Base-by-base conservation (phyloP, 805 yeast genomes). In the Starmerella gropengiesseri region DNA sequence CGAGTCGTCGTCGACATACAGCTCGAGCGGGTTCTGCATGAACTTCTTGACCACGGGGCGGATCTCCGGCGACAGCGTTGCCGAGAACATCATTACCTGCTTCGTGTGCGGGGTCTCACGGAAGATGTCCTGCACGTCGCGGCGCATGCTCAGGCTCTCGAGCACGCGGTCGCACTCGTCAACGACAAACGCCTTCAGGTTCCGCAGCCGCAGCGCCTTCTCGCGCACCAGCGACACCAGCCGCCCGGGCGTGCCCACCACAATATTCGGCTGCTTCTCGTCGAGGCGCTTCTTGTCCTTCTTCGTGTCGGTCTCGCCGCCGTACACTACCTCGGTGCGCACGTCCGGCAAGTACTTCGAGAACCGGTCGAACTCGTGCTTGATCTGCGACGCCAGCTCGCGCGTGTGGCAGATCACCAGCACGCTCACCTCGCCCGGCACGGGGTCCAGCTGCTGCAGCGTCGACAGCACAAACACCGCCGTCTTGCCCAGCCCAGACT, bases 81-180 rank as follows among this genome's bases (percentile, higher is more conserved):
- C 98, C 48, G 95, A 82, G 67, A 89, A 89, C 95, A 89, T 89
- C 97, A 91, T 87, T 44, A 91, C 97, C 71, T 89, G 98, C 68
- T 89, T 89, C 64, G 89, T 95, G 67, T 83, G 94, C 53, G 98
- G 98, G 40, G 98, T 89, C 48, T 83, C 83, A 66, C 95, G 80
- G 78, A 91, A 89, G 52, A 91, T 82, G 62, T 89, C 97, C 72
- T 89, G 98, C 46, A 89, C 95, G 61, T 89, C 98, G 65, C 95
- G 80, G 73, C 98, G 83, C 98, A 89, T 89, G 58, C 81, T 93
- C 58, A 79, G 45, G 43, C 77, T 70, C 70, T 91, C 97, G 64
- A 89, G 74, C 44, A 89, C 97, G 69, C 87, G 86, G 71, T 89
- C 98, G 78, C 97, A 91, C 73, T 89, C 98, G 64, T 89, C 98